Conservation (phyloP, 2,329 filamentous ascomycete species). For the Capronia americana region DNA sequence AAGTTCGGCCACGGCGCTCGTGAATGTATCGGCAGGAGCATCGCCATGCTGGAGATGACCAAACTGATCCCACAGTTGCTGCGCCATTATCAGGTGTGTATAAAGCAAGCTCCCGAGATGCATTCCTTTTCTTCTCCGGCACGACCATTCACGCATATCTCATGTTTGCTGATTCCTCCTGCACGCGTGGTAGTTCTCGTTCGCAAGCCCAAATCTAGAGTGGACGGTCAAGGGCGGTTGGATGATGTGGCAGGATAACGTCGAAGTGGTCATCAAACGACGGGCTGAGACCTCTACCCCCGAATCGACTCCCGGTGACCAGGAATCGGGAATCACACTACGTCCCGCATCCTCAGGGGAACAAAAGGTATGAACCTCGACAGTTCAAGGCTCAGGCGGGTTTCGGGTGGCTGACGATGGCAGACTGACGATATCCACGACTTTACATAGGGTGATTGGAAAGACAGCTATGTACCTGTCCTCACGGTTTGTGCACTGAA, state of each 20-base stretch:
- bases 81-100: constrained; percentile 26
- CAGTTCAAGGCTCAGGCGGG: background rate
- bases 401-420: background rate
- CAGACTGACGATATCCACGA: background rate
- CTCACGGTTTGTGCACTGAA: no score
- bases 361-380: background rate
- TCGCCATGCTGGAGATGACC: constrained; percentile 39
- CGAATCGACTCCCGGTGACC: background rate
- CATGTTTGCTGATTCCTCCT: background rate
- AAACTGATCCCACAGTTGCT: constrained; percentile 41
- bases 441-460: background rate
- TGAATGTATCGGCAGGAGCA: constrained; percentile 46
- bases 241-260: constrained; percentile 27
- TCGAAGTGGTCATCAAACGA: constrained; percentile 11
- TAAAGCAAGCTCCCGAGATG: background rate
- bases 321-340: background rate
- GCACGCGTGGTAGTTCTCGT: constrained; percentile 16
- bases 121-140: background rate
- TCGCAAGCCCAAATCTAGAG: constrained; percentile 19
- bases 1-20: constrained; percentile 59
- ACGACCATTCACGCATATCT: background rate
- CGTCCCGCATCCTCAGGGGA: background rate
- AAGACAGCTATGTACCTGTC: no score
- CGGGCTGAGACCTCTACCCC: background rate
- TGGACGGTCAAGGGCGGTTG: constrained; percentile 28